These are phyloP conservation scores for Beauveria varroae DNA, from an alignment of 2,329 filamentous ascomycete genomes.

Conservation along the genomic window DNA sequence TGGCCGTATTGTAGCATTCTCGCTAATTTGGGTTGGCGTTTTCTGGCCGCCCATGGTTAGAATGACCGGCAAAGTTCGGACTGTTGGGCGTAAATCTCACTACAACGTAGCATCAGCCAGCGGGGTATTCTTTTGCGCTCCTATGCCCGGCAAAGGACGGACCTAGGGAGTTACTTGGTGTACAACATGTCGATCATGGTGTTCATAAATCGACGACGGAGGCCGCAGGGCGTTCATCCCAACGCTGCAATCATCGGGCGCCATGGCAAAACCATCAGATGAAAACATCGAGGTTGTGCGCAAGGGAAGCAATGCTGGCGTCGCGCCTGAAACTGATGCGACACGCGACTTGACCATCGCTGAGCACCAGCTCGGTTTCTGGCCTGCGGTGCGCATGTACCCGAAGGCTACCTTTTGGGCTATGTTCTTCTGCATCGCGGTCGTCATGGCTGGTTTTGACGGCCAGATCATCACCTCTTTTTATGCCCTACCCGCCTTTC, in stretches of 20 bases:
- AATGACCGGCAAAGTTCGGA: neutral
- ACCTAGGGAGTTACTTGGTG: too few species aligned
- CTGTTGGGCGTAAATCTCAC: neutral
- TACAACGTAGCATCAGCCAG: constrained; percentile 2
- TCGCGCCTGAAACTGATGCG: constrained; percentile 15
- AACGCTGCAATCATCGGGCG: neutral
- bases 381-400: constrained; percentile 32
- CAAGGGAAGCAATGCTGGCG: neutral
- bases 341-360: constrained; percentile 18
- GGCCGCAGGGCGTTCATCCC: neutral
- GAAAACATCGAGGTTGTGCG: neutral
- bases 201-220: neutral
- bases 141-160: neutral
- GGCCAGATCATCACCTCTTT: constrained; percentile 31
- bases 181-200: neutral
- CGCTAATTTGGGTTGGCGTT: too few species aligned
- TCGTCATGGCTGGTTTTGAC: constrained; percentile 27
- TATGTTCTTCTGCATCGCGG: constrained; percentile 22
- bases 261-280: neutral
- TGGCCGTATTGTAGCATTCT: too few species aligned
- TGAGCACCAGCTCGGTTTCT: constrained; percentile 21
- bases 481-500: constrained; percentile 27
- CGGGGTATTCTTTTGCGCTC: neutral
- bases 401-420: constrained; percentile 23
- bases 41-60: too few species aligned